Evolutionary conservation across 163 green algal genomes (phyloP).

Genomic region (Scenedesmus sp.): DNA sequence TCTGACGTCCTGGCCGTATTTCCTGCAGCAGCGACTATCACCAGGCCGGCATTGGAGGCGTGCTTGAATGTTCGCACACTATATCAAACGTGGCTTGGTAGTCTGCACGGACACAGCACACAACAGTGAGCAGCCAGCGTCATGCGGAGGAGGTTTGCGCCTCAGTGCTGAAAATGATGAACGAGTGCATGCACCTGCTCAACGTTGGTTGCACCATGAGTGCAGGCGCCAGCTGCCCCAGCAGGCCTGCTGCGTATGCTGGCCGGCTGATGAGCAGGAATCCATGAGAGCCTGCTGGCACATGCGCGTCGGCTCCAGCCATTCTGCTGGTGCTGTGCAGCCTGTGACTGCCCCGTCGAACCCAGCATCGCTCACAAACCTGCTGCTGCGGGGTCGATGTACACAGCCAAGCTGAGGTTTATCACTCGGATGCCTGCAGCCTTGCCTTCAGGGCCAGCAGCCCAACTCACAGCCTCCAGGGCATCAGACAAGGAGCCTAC

Average conservation of each 20-base stretch:
- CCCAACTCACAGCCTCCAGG: neutral
- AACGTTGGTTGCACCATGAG: too few species aligned
- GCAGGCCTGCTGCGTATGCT: too few species aligned
- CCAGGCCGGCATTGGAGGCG: neutral
- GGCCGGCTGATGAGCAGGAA: too few species aligned
- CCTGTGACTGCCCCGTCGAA: too few species aligned
- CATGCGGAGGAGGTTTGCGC: too few species aligned
- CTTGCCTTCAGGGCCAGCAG: neutral
- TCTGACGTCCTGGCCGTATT: conserved; percentile 2
- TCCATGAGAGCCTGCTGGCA: neutral
- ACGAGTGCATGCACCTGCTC: too few species aligned
- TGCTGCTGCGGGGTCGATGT: neutral
- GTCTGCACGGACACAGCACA: neutral
- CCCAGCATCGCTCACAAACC: too few species aligned
- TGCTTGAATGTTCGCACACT: neutral
- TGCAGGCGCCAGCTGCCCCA: too few species aligned
- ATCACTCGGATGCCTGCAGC: conserved; percentile 33
- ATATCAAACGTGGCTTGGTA: neutral
- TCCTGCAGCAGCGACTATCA: conserved; percentile 6
- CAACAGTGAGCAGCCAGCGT: neutral
- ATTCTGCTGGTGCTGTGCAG: too few species aligned
- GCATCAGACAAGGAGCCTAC: neutral
- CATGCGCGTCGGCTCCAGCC: too few species aligned
- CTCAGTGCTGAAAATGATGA: too few species aligned
- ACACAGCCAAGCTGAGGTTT: conserved; percentile 9